Conservation (phyloP, 2,329 filamentous ascomycete species). For the Sporothrix humicola region DNA sequence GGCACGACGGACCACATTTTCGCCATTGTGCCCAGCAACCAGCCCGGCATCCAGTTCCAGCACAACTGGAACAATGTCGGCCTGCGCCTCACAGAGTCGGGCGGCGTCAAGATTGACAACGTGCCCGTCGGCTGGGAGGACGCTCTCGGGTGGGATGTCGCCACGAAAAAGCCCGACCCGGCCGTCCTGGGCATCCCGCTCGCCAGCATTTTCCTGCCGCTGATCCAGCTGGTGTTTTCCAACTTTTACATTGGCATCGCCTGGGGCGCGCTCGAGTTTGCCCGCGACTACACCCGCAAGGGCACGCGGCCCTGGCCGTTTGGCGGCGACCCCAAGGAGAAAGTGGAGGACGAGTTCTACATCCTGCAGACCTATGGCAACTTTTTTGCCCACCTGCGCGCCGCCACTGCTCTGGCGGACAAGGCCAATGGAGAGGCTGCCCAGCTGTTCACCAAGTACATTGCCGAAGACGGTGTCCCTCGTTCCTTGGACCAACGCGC, state of each 20-base stretch:
- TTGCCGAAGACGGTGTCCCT: slow-evolving; percentile 34
- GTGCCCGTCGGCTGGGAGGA: slow-evolving; percentile 64
- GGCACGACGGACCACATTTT: slow-evolving; percentile 67
- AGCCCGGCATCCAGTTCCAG: slow-evolving; percentile 61
- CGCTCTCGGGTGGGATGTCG: slow-evolving; percentile 64
- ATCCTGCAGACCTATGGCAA: slow-evolving; percentile 69
- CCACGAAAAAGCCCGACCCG: slow-evolving; percentile 57
- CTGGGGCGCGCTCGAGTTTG: slow-evolving; percentile 61
- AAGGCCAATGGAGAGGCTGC: slow-evolving; percentile 57
- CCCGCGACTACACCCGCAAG: slow-evolving; percentile 61
- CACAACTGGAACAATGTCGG: slow-evolving; percentile 72
- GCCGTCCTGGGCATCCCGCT: slow-evolving; percentile 60
- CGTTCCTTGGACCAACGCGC: no score
- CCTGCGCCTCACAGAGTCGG: slow-evolving; percentile 67
- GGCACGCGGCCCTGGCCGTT: slow-evolving; percentile 68
- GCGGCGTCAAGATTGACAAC: slow-evolving; percentile 64
- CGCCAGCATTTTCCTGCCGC: slow-evolving; percentile 63
- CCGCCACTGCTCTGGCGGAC: slow-evolving; percentile 64
- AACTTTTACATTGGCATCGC: slow-evolving; percentile 71
- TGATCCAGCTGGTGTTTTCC: slow-evolving; percentile 69
- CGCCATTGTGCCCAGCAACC: slow-evolving; percentile 62
- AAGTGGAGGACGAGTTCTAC: slow-evolving; percentile 67
- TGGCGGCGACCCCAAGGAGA: slow-evolving; percentile 65
- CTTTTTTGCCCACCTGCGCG: slow-evolving; percentile 66
- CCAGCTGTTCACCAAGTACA: slow-evolving; percentile 53